These are phyloP conservation scores for Bassia scoparia DNA, from an alignment of 148 eudicot species.

Conservation along the genomic window DNA sequence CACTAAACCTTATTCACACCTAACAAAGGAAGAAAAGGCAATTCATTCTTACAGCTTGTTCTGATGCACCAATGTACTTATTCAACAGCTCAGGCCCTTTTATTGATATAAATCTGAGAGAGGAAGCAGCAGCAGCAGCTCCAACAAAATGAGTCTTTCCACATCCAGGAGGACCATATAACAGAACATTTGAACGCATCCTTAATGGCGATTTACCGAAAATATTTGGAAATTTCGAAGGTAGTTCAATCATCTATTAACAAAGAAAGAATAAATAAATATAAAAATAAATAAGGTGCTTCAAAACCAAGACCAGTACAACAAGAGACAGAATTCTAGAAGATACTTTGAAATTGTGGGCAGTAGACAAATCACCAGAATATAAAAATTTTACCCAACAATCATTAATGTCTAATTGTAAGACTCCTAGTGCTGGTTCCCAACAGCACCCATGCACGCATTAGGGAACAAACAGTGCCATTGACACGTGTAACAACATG, in stretches of 20 bases:
- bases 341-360: background rate
- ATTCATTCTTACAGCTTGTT: slow-evolving; percentile 77
- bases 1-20: background rate
- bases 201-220: slow-evolving; percentile 82
- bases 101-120: slow-evolving; percentile 84
- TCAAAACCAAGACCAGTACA: background rate
- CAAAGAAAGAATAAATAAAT: background rate
- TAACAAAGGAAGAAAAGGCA: background rate
- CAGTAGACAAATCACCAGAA: slow-evolving; percentile 3
- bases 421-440: too few relatives aligned
- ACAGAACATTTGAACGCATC: slow-evolving; percentile 84
- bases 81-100: slow-evolving; percentile 97
- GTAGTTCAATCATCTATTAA: slow-evolving; percentile 86
- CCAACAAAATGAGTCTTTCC: slow-evolving; percentile 98
- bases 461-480: too few relatives aligned
- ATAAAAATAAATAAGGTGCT: background rate
- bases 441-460: too few relatives aligned
- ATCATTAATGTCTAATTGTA: too few relatives aligned
- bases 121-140: slow-evolving; percentile 96
- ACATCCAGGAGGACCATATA: slow-evolving; percentile 99
- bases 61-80: slow-evolving; percentile 98
- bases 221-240: slow-evolving; percentile 81
- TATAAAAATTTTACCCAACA: too few relatives aligned
- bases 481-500: too few relatives aligned
- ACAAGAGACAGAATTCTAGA: background rate